Percentiles rank a stretch among this genome's conserved stretches.
phyloP scores from a whole-genome alignment of 1,284 basidiomycete species.

The Fomitopsis palustris region DNA sequence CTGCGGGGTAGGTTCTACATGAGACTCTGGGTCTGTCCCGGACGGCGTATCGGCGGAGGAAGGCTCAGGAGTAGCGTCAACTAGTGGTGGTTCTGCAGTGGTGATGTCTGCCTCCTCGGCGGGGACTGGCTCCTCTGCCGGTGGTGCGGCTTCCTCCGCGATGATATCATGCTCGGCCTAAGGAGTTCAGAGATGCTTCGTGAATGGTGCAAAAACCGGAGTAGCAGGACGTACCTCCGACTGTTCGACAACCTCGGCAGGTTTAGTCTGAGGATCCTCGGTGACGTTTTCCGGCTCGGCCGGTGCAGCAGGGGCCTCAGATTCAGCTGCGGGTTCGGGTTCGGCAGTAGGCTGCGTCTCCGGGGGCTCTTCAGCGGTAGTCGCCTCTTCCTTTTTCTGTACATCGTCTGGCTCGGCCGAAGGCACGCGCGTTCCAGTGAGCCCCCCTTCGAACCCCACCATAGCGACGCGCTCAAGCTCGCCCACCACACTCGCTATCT shows the following conservation, averaged over 20 bases:
- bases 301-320: neutral
- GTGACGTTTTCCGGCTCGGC: neutral
- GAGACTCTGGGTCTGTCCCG: neutral
- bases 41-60: neutral
- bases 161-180: neutral
- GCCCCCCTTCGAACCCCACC: constrained; percentile 20
- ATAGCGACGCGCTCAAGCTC: constrained; percentile 35
- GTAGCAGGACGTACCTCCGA: neutral
- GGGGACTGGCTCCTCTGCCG: neutral
- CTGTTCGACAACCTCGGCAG: neutral
- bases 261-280: neutral
- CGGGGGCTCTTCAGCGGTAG: neutral
- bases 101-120: neutral
- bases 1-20: neutral
- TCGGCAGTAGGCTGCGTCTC: neutral
- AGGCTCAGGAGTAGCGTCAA: neutral
- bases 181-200: neutral
- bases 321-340: neutral
- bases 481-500: constrained; percentile 40
- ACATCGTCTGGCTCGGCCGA: neutral
- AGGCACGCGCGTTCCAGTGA: neutral
- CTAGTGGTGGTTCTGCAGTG: neutral
- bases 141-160: neutral
- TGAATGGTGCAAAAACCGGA: neutral
- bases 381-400: neutral